Evolutionary conservation across 768 basidiomycete genomes (phyloP), one percentile per base, ranked within the genome.

Genomic region (Lactifluus pinguis): DNA sequence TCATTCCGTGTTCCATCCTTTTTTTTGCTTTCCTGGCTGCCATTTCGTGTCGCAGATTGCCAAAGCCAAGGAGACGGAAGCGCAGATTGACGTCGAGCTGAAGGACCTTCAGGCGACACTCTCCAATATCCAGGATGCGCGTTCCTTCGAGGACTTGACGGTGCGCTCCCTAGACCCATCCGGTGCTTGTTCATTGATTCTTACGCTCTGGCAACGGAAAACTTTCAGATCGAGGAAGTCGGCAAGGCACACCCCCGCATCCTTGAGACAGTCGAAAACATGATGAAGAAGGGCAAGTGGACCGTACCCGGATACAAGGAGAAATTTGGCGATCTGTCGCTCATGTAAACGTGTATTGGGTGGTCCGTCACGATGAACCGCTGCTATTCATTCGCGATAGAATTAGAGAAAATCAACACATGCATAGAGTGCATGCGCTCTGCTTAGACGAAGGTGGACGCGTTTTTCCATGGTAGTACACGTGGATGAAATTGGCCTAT

Each of bases 261-360:
- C 73, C 77, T 80, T 42, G 85, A 97, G 75, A 85, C 89, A 47
- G 91, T 97, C 61, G 92, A 98, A 77, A 89, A 80, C 67, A 95
- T 97, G 93, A 74, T 98, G 65, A 86, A 88, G 83, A 94, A 98
- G 78, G 95, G 95, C 75, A 97, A 98, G 79, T 97, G 92, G 88
- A 92, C 88, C 69, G 95, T 98, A 60, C 95, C 95, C 69, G 95
- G 89, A 41, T 91, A 91, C 84, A 86, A 90, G 80, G 93, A 95
- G 83, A 95, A 95, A 79, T 95, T 94, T 73, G 93, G 93, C 71
- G 92, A 95, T 74, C 84, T 95, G 74, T 87, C 90, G 63, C 79
- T 95, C 72, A 84, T 94, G 85, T 95, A 89, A 79, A 53, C 48
- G 45, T 47, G 11, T 21, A 45, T 47, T 6, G 10, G 45, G 10